Conservation (phyloP, 768 basidiomycete species). For the Rhodotorula sphaerocarpa region DNA sequence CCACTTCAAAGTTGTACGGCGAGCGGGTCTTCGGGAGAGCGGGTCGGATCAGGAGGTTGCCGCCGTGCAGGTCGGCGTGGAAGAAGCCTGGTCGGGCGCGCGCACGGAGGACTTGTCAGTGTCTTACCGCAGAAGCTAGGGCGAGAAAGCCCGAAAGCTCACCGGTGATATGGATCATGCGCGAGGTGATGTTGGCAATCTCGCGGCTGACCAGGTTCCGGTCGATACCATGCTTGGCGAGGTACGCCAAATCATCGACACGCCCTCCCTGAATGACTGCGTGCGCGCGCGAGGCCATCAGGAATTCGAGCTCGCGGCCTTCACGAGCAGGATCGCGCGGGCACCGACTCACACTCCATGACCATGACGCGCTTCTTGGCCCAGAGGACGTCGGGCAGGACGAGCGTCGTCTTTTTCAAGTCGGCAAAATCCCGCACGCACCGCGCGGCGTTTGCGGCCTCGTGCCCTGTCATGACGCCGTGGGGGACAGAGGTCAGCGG, state of each 20-base stretch:
- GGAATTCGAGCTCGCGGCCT: no score
- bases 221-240: constrained; percentile 74
- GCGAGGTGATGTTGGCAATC: constrained; percentile 77
- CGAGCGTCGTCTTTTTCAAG: constrained; percentile 63
- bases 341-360: constrained; percentile 63
- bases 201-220: constrained; percentile 88
- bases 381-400: constrained; percentile 69
- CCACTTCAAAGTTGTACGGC: constrained; percentile 92
- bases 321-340: no score
- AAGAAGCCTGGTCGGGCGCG: constrained; percentile 31
- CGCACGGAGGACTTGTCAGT: no score
- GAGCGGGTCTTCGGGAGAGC: constrained; percentile 57
- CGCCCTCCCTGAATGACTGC: constrained; percentile 58
- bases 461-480: constrained; percentile 58
- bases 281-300: neutral
- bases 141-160: constrained; percentile 53
- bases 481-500: neutral
- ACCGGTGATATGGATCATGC: constrained; percentile 91
- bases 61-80: constrained; percentile 63
- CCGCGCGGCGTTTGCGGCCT: constrained; percentile 74
- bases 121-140: no score
- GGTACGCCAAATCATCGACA: constrained; percentile 76
- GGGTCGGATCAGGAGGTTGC: constrained; percentile 83
- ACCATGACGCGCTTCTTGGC: constrained; percentile 77
- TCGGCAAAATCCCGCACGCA: constrained; percentile 62